Evolutionary conservation across 1,284 basidiomycete genomes (phyloP).

Genomic region (Vanrija pseudolonga): DNA sequence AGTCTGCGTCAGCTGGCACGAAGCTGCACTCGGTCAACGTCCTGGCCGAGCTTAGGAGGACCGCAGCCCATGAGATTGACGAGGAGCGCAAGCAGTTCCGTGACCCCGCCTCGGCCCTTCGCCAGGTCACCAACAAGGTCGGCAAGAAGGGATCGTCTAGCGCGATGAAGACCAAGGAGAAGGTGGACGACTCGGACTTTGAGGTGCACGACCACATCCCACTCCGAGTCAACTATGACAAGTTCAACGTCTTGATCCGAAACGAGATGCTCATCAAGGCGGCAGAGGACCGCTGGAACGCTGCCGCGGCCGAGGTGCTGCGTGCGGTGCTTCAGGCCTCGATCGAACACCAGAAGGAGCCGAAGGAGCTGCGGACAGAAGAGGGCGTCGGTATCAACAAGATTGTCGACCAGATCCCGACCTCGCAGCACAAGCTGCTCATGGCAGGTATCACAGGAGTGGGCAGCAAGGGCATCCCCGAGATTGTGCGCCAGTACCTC

Average conservation of each 20-base stretch:
- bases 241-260: conserved; percentile 81
- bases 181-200: conserved; percentile 7
- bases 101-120: conserved; percentile 27
- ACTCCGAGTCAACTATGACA: conserved; percentile 70
- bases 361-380: conserved; percentile 45
- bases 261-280: conserved; percentile 75
- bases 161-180: conserved; percentile 13
- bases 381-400: conserved; percentile 27
- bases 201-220: conserved; percentile 17
- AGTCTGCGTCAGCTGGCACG: conserved; percentile 22
- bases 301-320: conserved; percentile 65
- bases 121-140: conserved; percentile 14
- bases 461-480: conserved; percentile 23
- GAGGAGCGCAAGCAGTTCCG: conserved; percentile 42
- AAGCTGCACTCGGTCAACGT: conserved; percentile 47
- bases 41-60: conserved; percentile 36
- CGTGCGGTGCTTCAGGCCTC: conserved; percentile 66
- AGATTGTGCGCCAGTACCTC: conserved; percentile 35
- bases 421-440: conserved; percentile 20
- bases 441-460: conserved; percentile 29
- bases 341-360: conserved; percentile 59
- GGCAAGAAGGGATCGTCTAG: conserved; percentile 4
- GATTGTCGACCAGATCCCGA: conserved; percentile 31
- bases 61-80: conserved; percentile 35
- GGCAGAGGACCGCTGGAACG: conserved; percentile 72